Percentiles rank a stretch among this genome's conserved stretches.
phyloP scores from a whole-genome alignment of 2,329 filamentous ascomycete species.

The Penicillium sp. region DNA sequence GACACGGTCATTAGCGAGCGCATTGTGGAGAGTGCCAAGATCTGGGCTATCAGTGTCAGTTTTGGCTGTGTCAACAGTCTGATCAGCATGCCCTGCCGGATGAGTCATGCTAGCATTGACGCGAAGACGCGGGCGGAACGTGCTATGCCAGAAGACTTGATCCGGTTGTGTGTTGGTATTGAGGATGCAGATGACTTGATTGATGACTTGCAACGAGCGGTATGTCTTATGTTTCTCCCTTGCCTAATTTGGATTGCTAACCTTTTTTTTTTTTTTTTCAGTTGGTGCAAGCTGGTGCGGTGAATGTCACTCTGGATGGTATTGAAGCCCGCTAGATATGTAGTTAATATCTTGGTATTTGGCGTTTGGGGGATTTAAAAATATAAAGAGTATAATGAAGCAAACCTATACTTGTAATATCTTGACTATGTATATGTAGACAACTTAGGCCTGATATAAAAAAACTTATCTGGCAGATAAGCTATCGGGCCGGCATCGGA shows the following conservation, averaged over 20 bases:
- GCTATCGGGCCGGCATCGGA: slow-evolving; percentile 32
- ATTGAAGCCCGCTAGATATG: slow-evolving; percentile 60
- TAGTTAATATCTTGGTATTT: neutral
- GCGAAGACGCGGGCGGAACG: slow-evolving; percentile 86
- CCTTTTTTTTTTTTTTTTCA: slow-evolving; percentile 36
- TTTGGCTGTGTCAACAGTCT: slow-evolving; percentile 98
- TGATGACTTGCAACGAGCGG: slow-evolving; percentile 85
- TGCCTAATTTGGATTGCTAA: slow-evolving; percentile 6
- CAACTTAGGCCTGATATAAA: neutral
- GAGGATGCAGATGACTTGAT: slow-evolving; percentile 90
- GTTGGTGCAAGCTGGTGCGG: slow-evolving; percentile 92
- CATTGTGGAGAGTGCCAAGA: slow-evolving; percentile 86
- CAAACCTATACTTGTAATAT: neutral
- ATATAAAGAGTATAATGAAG: slow-evolving; percentile 1
- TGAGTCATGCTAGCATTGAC: slow-evolving; percentile 98
- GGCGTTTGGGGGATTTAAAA: slow-evolving; percentile 18
- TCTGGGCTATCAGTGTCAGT: slow-evolving; percentile 95
- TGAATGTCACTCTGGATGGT: slow-evolving; percentile 78
- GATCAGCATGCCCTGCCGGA: slow-evolving; percentile 99
- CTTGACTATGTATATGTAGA: neutral
- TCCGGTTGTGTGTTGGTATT: slow-evolving; percentile 91
- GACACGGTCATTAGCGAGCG: slow-evolving; percentile 78
- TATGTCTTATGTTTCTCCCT: slow-evolving; percentile 53
- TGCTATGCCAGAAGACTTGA: slow-evolving; percentile 94
- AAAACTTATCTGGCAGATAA: slow-evolving; percentile 13